Base-by-base conservation (phyloP, 306 rosid genomes). In the Phaseolus lunatus region DNA sequence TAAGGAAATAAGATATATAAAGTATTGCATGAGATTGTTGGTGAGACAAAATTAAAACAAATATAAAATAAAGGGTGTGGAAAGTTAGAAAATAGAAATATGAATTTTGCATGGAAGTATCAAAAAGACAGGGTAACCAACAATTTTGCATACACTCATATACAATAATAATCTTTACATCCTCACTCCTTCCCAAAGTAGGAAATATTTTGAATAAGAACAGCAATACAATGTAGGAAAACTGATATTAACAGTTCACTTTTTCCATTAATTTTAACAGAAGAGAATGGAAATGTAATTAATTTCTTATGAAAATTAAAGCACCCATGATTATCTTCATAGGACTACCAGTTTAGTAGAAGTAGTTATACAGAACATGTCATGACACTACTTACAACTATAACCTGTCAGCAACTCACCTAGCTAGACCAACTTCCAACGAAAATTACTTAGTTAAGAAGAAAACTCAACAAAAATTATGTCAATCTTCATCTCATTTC, bases 351-450 rank as follows among this genome's bases (percentile, higher is more conserved):
- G 84, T 57, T 66, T 20, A 53, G 47, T 31, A 14, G 41, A 27
- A 62, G 53, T 50, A 39, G 50, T 33, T 75, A 44, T 50, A 47
- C 77, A 63, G 52, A 78, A 62, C 43, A 57, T 70, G 63, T 73
- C 19, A 73, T 26, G 72, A 66, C 5, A 29, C n/a, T 54, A 23
- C 27, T 48, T 22, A 43, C 62, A 62, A 26, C 50, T 56, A 53
- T 6, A 53, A 78, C 27, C 59, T 48, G 24, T 41, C 75, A 52
- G 14, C 7, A 57, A 14, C 18, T 76, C 79, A 43, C 74, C 58
- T 45, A 47, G 44, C 72, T 65, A 65, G 50, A n/a, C 45, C 70
- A 14, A 48, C 23, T 64, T 66, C 47, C 47, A 24, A 49, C 15
- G 2, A 22, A 72, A 67, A 4, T 39, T 29, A 18, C 70, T 47